Evolutionary conservation across 768 basidiomycete genomes (phyloP).

Genomic region (Pleurotus tuoliensis): DNA sequence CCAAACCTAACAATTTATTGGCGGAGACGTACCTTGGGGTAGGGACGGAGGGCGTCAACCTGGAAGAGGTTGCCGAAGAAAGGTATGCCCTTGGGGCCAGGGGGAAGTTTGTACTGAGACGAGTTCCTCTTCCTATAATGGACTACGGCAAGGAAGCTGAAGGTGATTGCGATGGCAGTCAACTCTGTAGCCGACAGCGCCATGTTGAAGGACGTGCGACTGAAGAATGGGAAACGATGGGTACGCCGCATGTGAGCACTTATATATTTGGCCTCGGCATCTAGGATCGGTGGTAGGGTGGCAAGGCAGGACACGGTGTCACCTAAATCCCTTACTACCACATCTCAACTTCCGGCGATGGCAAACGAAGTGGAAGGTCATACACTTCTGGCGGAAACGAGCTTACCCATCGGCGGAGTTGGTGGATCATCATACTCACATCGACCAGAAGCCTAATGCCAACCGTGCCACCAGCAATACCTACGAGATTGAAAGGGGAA

Average conservation of each 20-base stretch:
- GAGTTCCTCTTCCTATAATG: not conserved
- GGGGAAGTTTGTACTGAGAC: slow-evolving; percentile 16
- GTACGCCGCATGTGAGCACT: not conserved
- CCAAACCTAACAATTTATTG: not conserved
- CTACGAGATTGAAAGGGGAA: no score
- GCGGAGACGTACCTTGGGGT: slow-evolving; percentile 17
- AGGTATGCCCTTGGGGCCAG: slow-evolving; percentile 25
- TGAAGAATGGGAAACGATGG: not conserved
- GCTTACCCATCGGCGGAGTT: no score
- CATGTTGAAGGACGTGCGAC: not conserved
- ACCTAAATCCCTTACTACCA: not conserved
- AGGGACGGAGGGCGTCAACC: slow-evolving; percentile 21
- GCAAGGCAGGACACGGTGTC: not conserved
- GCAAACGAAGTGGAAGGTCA: not conserved
- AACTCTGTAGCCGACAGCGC: not conserved
- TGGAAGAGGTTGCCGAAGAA: slow-evolving; percentile 29
- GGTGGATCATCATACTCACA: no score
- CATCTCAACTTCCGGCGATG: not conserved
- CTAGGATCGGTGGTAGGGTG: not conserved
- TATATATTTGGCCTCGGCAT: not conserved
- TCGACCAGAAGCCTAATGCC: no score
- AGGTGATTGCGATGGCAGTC: not conserved
- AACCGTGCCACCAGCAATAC: no score
- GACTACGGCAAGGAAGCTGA: not conserved
- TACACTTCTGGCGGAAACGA: not conserved